Evolutionary conservation across 106 monocot species (phyloP).

Genomic region (Acorus calamus): DNA sequence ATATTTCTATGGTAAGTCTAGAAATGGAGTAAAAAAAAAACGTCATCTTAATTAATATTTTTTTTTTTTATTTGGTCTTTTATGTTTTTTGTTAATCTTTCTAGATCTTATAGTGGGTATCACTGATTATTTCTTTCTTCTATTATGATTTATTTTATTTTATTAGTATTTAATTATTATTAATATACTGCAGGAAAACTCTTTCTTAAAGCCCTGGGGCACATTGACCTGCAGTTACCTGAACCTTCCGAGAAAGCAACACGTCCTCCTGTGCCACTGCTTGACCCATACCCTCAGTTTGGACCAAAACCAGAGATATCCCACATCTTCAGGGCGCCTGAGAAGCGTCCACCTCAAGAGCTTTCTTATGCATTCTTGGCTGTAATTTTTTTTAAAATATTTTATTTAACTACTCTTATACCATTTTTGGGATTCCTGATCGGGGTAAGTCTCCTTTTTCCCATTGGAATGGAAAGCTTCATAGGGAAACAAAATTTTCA

Average conservation of each 20-base stretch:
- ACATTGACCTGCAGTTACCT: constrained; percentile 74
- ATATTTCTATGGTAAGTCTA: constrained; percentile 78
- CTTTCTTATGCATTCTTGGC: constrained; percentile 69
- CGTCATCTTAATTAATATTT: too few relatives aligned
- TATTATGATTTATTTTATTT: too few relatives aligned
- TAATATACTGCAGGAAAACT: constrained; percentile 84
- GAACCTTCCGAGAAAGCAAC: constrained; percentile 83
- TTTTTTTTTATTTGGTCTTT: too few relatives aligned
- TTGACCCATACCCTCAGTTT: constrained; percentile 58
- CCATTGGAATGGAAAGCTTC: not conserved
- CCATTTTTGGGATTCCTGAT: constrained; percentile 69
- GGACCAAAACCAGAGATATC: constrained; percentile 77
- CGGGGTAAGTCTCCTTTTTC: constrained; percentile 43
- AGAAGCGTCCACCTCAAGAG: constrained; percentile 78
- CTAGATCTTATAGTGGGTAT: not conserved
- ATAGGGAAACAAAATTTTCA: too few relatives aligned
- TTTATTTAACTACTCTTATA: constrained; percentile 49
- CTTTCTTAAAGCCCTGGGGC: constrained; percentile 52
- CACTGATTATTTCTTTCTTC: not conserved
- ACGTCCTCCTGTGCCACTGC: constrained; percentile 50
- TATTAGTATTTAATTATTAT: too few relatives aligned
- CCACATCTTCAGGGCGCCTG: constrained; percentile 83
- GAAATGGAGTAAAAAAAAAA: too few relatives aligned
- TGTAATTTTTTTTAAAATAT: too few relatives aligned
- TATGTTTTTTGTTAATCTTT: too few relatives aligned